Base-by-base conservation (phyloP, 2,329 filamentous ascomycete species). In the Clonostachys rhizophaga region DNA sequence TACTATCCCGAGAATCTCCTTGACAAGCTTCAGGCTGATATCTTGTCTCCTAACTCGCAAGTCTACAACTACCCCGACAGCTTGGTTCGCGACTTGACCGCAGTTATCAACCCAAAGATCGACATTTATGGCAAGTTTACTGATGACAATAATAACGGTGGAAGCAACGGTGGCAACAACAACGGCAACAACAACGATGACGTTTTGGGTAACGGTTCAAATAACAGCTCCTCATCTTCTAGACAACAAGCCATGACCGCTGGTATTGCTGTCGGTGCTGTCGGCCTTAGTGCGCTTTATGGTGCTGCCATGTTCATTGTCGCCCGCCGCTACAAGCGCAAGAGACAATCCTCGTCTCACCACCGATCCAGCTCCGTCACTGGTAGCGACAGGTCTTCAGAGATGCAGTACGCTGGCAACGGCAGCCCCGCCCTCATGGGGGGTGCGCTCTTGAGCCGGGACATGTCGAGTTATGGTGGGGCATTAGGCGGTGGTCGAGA, bases 261-360 rank as follows among this genome's bases (percentile, higher is more conserved):
- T 20, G 83, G 80, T 54, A 84, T 96, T 58, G 89, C 86, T 48
- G 76, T 89, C 18, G 89, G 89, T 58, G 86, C 89, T 24, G 81
- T 91, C 34, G 79, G 81, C 40, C 84, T 91, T 59, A 89, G 89
- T 40, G 87, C 85, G 44, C 84, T 90, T n/a, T 96, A 96, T 56
- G 91, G 91, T 60, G 89, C 87, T 12, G 91, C 89, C 64, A 96
- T 96, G 91, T 92, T 96, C 72, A 84, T 94, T 59, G 83, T 96
- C 55, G 91, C 91, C 44, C 85, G 91, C 51, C 82, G 91, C 50
- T 96, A 96, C 78, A 89, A 91, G 76, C 86, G 87, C 72, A 90
- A 87, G 78, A 86, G 83, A 69, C 81, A 87, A 63, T 74, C 82
- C 44, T 30, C 24, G 24, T 30, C 24, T 30, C 89, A 95, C 70